These are phyloP conservation scores for Xylaria arbuscula DNA, from an alignment of 2,329 filamentous ascomycete species.

Conservation along the genomic window DNA sequence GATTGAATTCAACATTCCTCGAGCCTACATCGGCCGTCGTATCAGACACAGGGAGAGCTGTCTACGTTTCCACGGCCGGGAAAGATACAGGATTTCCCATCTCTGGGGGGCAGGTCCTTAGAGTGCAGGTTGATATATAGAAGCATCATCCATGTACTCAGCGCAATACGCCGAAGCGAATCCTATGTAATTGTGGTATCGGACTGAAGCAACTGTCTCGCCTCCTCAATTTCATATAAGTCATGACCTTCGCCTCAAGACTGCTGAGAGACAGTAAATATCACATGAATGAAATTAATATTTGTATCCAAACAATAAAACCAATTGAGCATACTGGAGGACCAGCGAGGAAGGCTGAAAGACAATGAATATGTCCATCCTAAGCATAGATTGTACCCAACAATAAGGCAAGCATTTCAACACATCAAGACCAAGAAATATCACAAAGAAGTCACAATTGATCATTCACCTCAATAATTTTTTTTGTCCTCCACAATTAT, in stretches of 20 bases:
- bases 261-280: neutral
- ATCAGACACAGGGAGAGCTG: constrained; percentile 34
- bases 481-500: neutral
- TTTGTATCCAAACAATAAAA: neutral
- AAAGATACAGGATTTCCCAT: constrained; percentile 25
- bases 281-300: neutral
- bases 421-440: neutral
- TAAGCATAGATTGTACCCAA: too few relatives aligned
- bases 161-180: neutral
- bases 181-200: neutral
- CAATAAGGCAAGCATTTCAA: neutral
- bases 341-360: too few relatives aligned
- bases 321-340: too few relatives aligned
- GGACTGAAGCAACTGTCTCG: neutral
- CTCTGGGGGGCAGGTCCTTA: constrained; percentile 36
- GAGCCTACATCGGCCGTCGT: constrained; percentile 39
- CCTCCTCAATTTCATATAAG: neutral
- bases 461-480: neutral
- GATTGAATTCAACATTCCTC: constrained; percentile 23
- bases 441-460: constrained; percentile 2
- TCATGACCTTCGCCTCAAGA: neutral
- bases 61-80: constrained; percentile 41
- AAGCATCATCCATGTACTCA: neutral
- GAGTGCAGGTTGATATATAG: constrained; percentile 20
- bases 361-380: too few relatives aligned